A percentile compares a stretch with the other conserved stretches of the same genome.
Conservation (phyloP, 768 basidiomycete genomes). For the Boletus rex-veris region DNA sequence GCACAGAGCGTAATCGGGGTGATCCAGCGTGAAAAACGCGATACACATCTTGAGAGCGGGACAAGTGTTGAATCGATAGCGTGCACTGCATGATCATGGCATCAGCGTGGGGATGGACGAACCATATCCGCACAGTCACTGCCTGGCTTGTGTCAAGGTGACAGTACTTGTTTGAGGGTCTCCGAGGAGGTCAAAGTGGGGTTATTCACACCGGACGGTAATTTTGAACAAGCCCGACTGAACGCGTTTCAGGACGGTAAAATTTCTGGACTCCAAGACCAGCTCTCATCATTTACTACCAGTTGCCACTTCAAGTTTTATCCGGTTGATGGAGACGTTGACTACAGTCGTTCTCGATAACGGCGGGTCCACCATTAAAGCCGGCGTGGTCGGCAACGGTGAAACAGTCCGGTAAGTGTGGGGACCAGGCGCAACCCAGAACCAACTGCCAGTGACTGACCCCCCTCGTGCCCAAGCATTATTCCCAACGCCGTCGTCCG, state of each 20-base stretch:
- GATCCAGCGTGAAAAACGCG: slow-evolving; percentile 71
- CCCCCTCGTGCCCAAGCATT: slow-evolving; percentile 40
- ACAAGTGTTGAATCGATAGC: neutral
- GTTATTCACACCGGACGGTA: neutral
- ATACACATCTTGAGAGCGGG: slow-evolving; percentile 59
- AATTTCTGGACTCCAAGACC: no score
- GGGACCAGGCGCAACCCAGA: neutral
- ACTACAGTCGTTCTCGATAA: slow-evolving; percentile 78
- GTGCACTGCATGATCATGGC: neutral
- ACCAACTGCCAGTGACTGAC: neutral
- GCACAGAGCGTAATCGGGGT: slow-evolving; percentile 77
- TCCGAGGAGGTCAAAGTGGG: neutral
- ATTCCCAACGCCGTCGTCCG: slow-evolving; percentile 81
- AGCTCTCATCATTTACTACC: no score
- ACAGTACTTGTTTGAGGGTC: neutral
- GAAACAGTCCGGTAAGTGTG: slow-evolving; percentile 27
- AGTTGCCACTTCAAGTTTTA: no score
- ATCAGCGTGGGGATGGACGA: neutral
- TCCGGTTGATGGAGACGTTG: slow-evolving; percentile 6
- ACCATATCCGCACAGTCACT: neutral
- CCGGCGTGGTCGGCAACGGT: slow-evolving; percentile 45
- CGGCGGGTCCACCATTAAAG: slow-evolving; percentile 81
- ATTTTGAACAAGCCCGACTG: neutral
- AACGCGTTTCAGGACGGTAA: neutral
- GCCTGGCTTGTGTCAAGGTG: neutral